A percentile compares a stretch with the other conserved stretches of the same genome.
Conservation (phyloP, 2,329 filamentous ascomycete genomes). For the Lachnellula suecica region DNA sequence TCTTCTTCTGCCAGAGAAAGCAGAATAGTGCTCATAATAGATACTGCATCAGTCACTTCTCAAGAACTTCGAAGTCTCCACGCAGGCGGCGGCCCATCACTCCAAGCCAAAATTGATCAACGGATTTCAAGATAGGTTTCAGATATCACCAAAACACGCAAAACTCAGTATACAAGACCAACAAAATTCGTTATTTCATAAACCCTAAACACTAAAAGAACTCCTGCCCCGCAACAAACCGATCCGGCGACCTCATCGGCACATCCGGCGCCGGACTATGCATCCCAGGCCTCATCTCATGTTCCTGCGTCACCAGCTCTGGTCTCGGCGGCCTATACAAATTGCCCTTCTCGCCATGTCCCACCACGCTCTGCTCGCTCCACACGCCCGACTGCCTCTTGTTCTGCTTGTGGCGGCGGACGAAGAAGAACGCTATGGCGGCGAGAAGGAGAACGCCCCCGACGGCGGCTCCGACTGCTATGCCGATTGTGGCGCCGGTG, state of each 20-base stretch:
- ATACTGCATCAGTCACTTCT: too few relatives aligned
- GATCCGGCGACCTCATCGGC: background rate
- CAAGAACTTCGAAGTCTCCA: too few relatives aligned
- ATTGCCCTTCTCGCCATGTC: background rate
- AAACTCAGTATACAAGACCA: too few relatives aligned
- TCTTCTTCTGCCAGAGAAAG: too few relatives aligned
- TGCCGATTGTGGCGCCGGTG: background rate
- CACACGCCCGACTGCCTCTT: background rate
- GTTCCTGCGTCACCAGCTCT: background rate
- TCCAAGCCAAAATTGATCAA: too few relatives aligned
- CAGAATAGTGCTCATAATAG: too few relatives aligned
- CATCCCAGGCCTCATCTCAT: background rate
- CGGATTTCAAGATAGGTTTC: too few relatives aligned
- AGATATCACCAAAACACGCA: too few relatives aligned
- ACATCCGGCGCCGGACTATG: background rate
- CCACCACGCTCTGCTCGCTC: background rate
- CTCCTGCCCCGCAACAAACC: background rate
- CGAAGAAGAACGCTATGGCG: background rate
- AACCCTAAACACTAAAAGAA: background rate
- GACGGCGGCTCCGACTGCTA: background rate
- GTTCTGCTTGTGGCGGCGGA: background rate
- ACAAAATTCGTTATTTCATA: too few relatives aligned
- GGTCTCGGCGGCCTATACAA: background rate
- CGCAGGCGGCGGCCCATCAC: too few relatives aligned
- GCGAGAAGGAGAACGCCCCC: background rate